Conservation (phyloP, 2,329 filamentous ascomycete species). For the Cladosporium sphaerospermum region DNA sequence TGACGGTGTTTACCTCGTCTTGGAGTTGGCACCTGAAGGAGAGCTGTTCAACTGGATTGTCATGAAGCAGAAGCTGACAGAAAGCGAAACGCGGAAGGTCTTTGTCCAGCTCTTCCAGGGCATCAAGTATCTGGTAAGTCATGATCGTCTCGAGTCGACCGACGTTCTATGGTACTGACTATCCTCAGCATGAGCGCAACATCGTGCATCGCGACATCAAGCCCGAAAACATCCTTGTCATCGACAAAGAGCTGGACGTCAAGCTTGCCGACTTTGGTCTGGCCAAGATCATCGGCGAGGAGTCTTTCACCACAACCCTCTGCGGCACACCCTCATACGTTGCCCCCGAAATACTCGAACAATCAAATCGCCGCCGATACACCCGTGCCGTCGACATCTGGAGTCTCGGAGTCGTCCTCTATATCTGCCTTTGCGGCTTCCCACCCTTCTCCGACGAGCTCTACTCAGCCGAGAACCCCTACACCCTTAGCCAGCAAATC, state of each 20-base stretch:
- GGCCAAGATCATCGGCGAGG: conserved; percentile 96
- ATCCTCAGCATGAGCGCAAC: conserved; percentile 77
- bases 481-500: conserved; percentile 82
- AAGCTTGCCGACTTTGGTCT: conserved; percentile 96
- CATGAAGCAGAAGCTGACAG: conserved; percentile 78
- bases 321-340: conserved; percentile 89
- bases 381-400: conserved; percentile 93
- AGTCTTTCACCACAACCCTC: conserved; percentile 93
- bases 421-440: conserved; percentile 95
- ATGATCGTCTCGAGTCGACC: neutral
- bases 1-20: conserved; percentile 82
- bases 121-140: conserved; percentile 82
- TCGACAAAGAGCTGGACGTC: conserved; percentile 75
- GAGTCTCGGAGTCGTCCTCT: conserved; percentile 95
- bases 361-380: conserved; percentile 75
- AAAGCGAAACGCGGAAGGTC: conserved; percentile 76
- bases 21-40: conserved; percentile 86
- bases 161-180: neutral
- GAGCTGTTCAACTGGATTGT: conserved; percentile 96
- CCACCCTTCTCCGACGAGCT: conserved; percentile 96
- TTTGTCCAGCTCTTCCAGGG: conserved; percentile 90
- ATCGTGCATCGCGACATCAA: conserved; percentile 98
- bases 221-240: conserved; percentile 88
- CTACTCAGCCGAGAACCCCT: conserved; percentile 69
- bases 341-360: conserved; percentile 87